Conservation (phyloP, 1,284 basidiomycete genomes). For the Singerocomus rubriflavus region DNA sequence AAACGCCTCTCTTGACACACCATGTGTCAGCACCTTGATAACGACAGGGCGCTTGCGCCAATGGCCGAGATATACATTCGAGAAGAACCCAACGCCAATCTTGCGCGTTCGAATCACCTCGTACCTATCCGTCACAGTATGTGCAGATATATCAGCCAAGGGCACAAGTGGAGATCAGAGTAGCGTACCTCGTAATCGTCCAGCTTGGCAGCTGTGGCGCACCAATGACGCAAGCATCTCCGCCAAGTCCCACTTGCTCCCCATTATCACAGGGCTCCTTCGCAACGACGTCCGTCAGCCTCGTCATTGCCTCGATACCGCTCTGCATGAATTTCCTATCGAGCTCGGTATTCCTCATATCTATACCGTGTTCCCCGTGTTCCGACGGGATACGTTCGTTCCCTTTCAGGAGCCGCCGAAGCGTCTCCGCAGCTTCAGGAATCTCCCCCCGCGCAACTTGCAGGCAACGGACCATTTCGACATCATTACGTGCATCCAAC, state of each 20-base stretch:
- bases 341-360: constrained; percentile 12
- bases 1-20: constrained; percentile 50
- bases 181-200: constrained; percentile 61
- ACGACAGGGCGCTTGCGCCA: constrained; percentile 63
- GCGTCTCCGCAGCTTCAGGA: constrained; percentile 75
- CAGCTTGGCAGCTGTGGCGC: constrained; percentile 54
- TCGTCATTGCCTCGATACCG: constrained; percentile 48
- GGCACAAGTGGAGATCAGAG: background rate
- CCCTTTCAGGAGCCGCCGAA: constrained; percentile 57
- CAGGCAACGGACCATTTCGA: constrained; percentile 59
- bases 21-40: constrained; percentile 51
- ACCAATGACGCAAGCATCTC: constrained; percentile 18
- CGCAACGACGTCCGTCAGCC: constrained; percentile 34
- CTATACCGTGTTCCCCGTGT: background rate
- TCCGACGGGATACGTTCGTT: background rate
- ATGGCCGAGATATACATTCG: constrained; percentile 63
- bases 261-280: background rate
- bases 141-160: background rate
- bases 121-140: constrained; percentile 37
- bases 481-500: constrained; percentile 56
- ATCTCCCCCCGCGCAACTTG: constrained; percentile 67
- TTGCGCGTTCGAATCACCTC: constrained; percentile 62
- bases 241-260: background rate
- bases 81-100: constrained; percentile 68
- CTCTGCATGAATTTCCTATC: constrained; percentile 47